A percentile compares a stretch with the other conserved stretches of the same genome.
phyloP scores from a whole-genome alignment of 768 basidiomycete genomes.

The Russula sp. region DNA sequence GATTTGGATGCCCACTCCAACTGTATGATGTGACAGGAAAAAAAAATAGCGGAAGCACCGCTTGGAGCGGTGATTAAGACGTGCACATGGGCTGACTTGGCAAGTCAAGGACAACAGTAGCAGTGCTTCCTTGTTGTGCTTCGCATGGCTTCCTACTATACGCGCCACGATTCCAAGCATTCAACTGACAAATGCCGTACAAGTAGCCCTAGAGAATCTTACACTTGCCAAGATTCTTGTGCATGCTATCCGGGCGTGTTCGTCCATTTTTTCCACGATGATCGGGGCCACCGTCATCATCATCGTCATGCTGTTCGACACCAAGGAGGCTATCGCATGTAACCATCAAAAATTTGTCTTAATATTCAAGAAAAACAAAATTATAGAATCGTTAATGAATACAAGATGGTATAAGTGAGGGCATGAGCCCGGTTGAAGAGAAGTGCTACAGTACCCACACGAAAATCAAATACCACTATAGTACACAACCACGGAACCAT shows the following conservation, averaged over 20 bases:
- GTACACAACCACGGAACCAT: constrained; percentile 4
- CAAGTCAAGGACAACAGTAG: too few relatives aligned
- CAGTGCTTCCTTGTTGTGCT: too few relatives aligned
- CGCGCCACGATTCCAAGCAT: neutral
- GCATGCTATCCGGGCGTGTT: too few relatives aligned
- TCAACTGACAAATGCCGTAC: too few relatives aligned
- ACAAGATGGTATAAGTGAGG: constrained; percentile 9
- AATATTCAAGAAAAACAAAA: neutral
- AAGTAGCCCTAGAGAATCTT: too few relatives aligned
- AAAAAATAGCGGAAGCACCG: neutral
- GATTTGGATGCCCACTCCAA: too few relatives aligned
- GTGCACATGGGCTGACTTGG: neutral
- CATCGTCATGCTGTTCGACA: neutral
- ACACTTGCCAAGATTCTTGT: too few relatives aligned
- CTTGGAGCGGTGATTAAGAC: neutral
- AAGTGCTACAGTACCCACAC: constrained; percentile 14
- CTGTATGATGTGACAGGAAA: too few relatives aligned
- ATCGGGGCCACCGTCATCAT: neutral
- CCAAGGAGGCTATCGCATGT: too few relatives aligned
- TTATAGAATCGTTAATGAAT: constrained; percentile 1
- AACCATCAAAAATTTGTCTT: neutral
- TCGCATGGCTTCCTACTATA: neutral
- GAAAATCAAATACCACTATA: constrained; percentile 4
- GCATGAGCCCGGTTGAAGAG: neutral
- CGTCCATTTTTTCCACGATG: neutral